Evolutionary conservation across 2,329 filamentous ascomycete genomes (phyloP), one percentile per base, ranked within the genome.

Genomic region (Fusarium succisae): DNA sequence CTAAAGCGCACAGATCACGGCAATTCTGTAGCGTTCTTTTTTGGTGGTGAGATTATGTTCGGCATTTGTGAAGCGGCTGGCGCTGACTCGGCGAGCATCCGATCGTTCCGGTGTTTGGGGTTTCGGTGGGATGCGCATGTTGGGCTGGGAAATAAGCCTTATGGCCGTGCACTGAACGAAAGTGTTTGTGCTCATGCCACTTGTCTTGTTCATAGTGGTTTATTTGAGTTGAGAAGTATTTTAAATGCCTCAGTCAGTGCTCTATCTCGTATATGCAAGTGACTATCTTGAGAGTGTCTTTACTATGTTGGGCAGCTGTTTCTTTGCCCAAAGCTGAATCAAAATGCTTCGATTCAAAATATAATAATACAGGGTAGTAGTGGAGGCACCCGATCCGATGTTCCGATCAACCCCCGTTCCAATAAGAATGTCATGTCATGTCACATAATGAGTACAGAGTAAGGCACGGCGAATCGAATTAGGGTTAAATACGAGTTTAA

Each of bases 1-100:
- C 4, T 37, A 69, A 69, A 26, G 17, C 13, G 66, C 66, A 69
- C 50, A 26, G 50, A 28, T 39, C 32, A 43, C 66, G 66, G 66
- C 51, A 69, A 39, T 69, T 60, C 24, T 26, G 30, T 68, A 26
- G 10, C 28, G 13, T 10, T 12, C 8, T 26, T 28, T 24, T 41
- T 22, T 6, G 32, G 30, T 30, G 24, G 22, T n/a, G 30, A 10
- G 35, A 28, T 28, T 8, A 3, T 39, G 51, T 39, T 55, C 51
- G 35, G 51, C 51, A 55, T 41, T 55, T 55, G 24, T n/a, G 17
- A 11, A 53, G 30, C 4, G 30, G n/a, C 8, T n/a, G 14, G 24
- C 20, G 20, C 20, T 41, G 51, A 39, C 24, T 41, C 51, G 51
- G 51, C 51, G 35, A n/a, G 20, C 4, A 24, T 30, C 59, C 59